phyloP scores from a whole-genome alignment of 768 basidiomycete genomes.

The Calocybe indica region DNA sequence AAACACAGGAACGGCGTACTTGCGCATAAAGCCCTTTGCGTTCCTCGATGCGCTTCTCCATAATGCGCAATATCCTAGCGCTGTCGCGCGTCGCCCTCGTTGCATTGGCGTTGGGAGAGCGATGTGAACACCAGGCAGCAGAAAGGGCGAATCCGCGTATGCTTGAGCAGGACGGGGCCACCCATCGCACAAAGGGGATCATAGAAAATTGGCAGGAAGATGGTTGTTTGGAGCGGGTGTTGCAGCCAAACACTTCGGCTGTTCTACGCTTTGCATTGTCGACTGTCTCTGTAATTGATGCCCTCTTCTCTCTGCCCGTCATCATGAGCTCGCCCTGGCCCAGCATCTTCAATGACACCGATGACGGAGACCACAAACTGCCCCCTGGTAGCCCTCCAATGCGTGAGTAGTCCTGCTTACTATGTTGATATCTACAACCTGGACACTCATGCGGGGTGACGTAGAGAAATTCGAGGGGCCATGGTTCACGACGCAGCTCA shows the following conservation, averaged over 20 bases:
- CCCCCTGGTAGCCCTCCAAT: constrained; percentile 25
- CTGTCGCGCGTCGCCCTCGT: constrained; percentile 33
- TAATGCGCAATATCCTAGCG: constrained; percentile 46
- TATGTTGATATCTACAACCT: not conserved
- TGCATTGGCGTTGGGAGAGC: constrained; percentile 1
- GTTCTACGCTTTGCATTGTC: not conserved
- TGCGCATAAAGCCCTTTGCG: constrained; percentile 38
- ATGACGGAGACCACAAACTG: constrained; percentile 29
- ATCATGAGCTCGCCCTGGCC: constrained; percentile 12
- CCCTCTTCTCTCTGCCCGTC: not conserved
- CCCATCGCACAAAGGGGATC: constrained; percentile 7
- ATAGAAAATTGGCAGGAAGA: constrained; percentile 2
- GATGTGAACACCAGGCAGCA: constrained; percentile 2
- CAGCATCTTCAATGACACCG: constrained; percentile 22
- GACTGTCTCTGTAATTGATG: too few species aligned
- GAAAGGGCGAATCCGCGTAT: constrained; percentile 5
- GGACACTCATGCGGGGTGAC: not conserved
- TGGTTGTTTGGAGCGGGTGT: not conserved
- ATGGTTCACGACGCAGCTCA: constrained; percentile 91
- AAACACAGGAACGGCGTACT: constrained; percentile 20
- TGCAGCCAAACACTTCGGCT: not conserved
- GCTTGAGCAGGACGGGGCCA: not conserved
- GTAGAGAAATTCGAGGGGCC: constrained; percentile 83
- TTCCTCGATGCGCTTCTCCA: constrained; percentile 48
- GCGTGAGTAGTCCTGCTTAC: constrained; percentile 10